Percentiles rank a stretch among this genome's conserved stretches.
These are phyloP conservation scores for peach (Prunus persica) DNA, from an alignment of 306 rosid genomes.

Conservation along the genomic window DNA sequence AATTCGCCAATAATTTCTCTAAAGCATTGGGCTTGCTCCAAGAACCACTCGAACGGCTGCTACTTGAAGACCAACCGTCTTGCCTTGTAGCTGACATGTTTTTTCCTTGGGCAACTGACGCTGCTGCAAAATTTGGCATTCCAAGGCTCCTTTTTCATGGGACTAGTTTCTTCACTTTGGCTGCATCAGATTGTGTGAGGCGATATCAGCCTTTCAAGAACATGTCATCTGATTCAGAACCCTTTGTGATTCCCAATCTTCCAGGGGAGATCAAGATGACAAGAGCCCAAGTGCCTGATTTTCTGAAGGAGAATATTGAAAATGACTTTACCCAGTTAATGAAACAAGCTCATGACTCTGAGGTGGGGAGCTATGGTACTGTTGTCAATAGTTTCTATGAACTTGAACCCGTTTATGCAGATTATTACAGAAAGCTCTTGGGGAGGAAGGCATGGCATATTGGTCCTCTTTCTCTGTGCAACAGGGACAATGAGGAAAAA, in stretches of 20 bases:
- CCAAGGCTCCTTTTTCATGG: conserved; percentile 61
- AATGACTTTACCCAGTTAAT: neutral
- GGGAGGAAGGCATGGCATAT: conserved; percentile 33
- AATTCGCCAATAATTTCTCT: conserved; percentile 1
- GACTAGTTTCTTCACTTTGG: conserved; percentile 37
- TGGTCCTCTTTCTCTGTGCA: conserved; percentile 33
- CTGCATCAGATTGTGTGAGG: conserved; percentile 21
- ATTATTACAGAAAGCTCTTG: conserved; percentile 25
- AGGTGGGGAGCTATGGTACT: conserved; percentile 14
- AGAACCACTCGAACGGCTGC: conserved; percentile 32
- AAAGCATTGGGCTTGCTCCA: conserved; percentile 31
- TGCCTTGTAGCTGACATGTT: conserved; percentile 47
- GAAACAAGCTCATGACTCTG: neutral
- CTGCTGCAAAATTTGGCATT: conserved; percentile 41
- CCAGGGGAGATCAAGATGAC: conserved; percentile 45
- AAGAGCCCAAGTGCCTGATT: conserved; percentile 25
- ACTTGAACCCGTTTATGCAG: conserved; percentile 32
- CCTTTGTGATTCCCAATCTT: conserved; percentile 43
- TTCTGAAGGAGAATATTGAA: neutral
- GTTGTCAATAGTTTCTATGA: conserved; percentile 37
- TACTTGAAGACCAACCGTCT: conserved; percentile 32
- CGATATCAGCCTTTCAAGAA: conserved; percentile 41
- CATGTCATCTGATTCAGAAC: conserved; percentile 35
- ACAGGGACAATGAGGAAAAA: conserved; percentile 12
- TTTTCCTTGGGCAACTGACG: conserved; percentile 47